These are phyloP conservation scores for Mallotus repandus DNA, from an alignment of 441 rosid species.

Conservation along the genomic window DNA sequence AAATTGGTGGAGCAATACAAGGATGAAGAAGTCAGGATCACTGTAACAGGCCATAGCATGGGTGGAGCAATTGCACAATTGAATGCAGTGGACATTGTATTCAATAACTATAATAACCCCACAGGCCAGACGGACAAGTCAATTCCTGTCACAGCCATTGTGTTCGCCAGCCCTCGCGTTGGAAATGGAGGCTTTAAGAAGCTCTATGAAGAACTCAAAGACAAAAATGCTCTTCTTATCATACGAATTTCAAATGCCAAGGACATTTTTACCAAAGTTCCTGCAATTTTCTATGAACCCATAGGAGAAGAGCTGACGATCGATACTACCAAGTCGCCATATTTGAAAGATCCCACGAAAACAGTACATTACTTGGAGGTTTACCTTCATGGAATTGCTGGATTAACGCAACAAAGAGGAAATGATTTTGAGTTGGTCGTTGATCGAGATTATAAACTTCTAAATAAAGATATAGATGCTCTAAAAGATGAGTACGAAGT, in stretches of 20 bases:
- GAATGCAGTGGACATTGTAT: conserved; percentile 44
- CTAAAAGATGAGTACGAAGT: conserved; percentile 32
- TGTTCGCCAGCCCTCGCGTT: conserved; percentile 30
- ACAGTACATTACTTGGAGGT: conserved; percentile 13
- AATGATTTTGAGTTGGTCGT: conserved; percentile 27
- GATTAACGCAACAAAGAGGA: conserved; percentile 18
- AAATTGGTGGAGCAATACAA: conserved; percentile 41
- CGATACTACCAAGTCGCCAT: conserved; percentile 35
- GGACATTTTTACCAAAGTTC: conserved; percentile 27
- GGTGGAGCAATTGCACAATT: conserved; percentile 51
- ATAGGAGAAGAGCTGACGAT: conserved; percentile 33
- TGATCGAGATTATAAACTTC: conserved; percentile 26
- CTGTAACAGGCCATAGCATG: conserved; percentile 58
- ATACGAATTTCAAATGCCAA: conserved; percentile 31
- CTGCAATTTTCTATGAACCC: conserved; percentile 21
- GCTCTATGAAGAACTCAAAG: conserved; percentile 16
- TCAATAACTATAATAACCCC: conserved; percentile 26
- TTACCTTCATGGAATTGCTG: conserved; percentile 40
- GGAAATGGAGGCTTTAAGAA: conserved; percentile 37
- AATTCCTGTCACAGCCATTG: conserved; percentile 34
- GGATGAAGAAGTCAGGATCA: conserved; percentile 55
- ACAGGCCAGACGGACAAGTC: not conserved
- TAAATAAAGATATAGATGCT: conserved; percentile 34
- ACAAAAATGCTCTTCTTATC: conserved; percentile 24
- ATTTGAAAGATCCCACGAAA: conserved; percentile 18